Evolutionary conservation across 2,329 filamentous ascomycete species (phyloP).

Genomic region (Didymella keratinophila): DNA sequence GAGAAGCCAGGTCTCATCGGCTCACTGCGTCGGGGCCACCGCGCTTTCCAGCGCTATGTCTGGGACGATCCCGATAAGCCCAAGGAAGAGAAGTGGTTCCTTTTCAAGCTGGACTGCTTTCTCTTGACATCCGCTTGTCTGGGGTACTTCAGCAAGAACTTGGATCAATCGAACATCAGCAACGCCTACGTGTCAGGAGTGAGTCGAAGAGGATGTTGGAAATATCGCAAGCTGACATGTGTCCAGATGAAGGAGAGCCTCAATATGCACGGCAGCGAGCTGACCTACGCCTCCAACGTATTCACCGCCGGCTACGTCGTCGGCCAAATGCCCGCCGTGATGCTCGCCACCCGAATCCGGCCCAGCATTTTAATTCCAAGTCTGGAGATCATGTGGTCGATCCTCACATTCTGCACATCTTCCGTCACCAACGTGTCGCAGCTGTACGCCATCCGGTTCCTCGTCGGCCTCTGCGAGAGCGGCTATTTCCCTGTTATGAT

Average conservation of each 20-base stretch:
- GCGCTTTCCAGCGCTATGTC: conserved; percentile 28
- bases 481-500: conserved; percentile 44
- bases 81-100: conserved; percentile 34
- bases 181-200: conserved; percentile 45
- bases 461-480: conserved; percentile 40
- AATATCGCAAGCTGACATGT: not conserved
- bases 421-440: conserved; percentile 35
- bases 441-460: conserved; percentile 47
- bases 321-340: conserved; percentile 40
- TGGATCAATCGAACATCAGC: conserved; percentile 38
- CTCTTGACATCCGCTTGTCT: conserved; percentile 36
- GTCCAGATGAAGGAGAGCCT: conserved; percentile 42
- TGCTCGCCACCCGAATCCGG: conserved; percentile 34
- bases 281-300: conserved; percentile 41
- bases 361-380: conserved; percentile 44
- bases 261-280: conserved; percentile 40
- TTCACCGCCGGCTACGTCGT: conserved; percentile 44
- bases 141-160: conserved; percentile 40
- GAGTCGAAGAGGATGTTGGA: not conserved
- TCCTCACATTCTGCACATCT: conserved; percentile 32
- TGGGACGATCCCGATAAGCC: conserved; percentile 33
- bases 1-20: conserved; percentile 27
- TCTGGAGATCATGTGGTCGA: conserved; percentile 42
- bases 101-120: conserved; percentile 43
- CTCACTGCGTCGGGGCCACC: conserved; percentile 23